Evolutionary conservation across 345 rosid species (phyloP).

Genomic region (Zanthoxylum bungeanum): DNA sequence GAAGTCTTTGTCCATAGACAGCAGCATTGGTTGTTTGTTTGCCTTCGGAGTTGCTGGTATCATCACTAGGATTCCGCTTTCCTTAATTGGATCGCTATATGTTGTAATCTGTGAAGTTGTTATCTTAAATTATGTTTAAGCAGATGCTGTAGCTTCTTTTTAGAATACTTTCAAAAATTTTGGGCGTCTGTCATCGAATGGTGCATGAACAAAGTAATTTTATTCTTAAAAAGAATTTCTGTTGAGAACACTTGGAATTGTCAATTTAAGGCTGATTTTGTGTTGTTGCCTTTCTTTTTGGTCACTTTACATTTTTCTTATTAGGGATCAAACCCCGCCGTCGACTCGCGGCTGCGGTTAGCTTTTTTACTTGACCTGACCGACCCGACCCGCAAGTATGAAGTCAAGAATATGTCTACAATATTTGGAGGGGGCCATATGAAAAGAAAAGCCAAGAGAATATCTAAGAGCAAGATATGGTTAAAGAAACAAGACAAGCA

Average conservation of each 20-base stretch:
- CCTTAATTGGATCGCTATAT: slow-evolving; percentile 31
- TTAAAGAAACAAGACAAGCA: neutral
- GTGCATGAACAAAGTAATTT: slow-evolving; percentile 13
- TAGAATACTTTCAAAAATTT: slow-evolving; percentile 36
- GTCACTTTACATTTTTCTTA: neutral
- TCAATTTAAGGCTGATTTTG: slow-evolving; percentile 23
- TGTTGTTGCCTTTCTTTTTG: neutral
- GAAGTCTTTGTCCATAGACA: slow-evolving; percentile 31
- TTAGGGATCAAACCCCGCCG: too few relatives aligned
- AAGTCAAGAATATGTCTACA: slow-evolving; percentile 1
- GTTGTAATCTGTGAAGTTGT: slow-evolving; percentile 19
- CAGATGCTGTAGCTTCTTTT: slow-evolving; percentile 23
- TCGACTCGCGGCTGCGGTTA: too few relatives aligned
- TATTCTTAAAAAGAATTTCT: slow-evolving; percentile 12
- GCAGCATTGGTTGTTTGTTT: slow-evolving; percentile 37
- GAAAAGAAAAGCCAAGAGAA: slow-evolving; percentile 1
- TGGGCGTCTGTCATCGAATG: slow-evolving; percentile 28
- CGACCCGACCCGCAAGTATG: too few relatives aligned
- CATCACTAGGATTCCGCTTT: slow-evolving; percentile 32
- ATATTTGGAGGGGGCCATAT: neutral
- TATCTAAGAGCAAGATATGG: neutral
- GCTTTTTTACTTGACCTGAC: too few relatives aligned
- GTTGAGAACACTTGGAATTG: slow-evolving; percentile 29
- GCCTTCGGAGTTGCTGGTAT: slow-evolving; percentile 37
- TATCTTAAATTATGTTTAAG: slow-evolving; percentile 31